Base-by-base conservation (phyloP, 345 rosid genomes). In the Trapa incisa region DNA sequence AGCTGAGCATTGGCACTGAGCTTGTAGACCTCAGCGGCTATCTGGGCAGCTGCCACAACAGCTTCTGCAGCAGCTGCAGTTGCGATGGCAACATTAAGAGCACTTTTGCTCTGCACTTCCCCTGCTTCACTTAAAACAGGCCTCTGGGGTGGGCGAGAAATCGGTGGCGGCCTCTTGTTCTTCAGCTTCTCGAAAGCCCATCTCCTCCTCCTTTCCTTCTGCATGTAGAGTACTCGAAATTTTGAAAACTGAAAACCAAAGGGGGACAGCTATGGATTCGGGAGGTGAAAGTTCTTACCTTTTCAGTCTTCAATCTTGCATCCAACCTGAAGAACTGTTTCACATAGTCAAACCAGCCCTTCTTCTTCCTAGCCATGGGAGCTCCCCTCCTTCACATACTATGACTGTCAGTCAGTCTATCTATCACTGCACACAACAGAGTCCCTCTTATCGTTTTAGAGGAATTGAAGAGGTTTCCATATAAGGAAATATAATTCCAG, bases 311-410 rank as follows among this genome's bases (percentile, higher is more conserved):
- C 16, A 81, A 70, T 42, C 53, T 48, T 61, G 78, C 58, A 32
- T 87, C 97, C 43, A 93, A 76, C 66, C 80, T 68, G 71, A 93
- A 88, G 64, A 93, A 74, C 74, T 83, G 83, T 77, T 80, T 93
- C 71, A 89, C 66, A 22, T 80, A 65, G 78, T 71, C 81, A 80
- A 93, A 76, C 90, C 91, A 85, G 67, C 89, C 80, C 68, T 79
- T 89, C 84, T 83, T 87, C 84, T 87, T 41, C 82, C 83, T 96
- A 86, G 88, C 69, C 72, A 70, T 76, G 65, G 63, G 13, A 5
- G 29, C 29, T 22, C 29, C 29, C 29, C 67, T 70, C 75, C 74
- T 78, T 67, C 68, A 37, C 75, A 68, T 10, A n/a, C 63, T 50
- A 22, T 22, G 29, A 22, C 29, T 22, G 29, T 22, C 29, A 22